Percentiles rank a stretch among this genome's conserved stretches.
These are phyloP conservation scores for Lentinula lateritia DNA, from an alignment of 768 basidiomycete genomes.

Conservation along the genomic window DNA sequence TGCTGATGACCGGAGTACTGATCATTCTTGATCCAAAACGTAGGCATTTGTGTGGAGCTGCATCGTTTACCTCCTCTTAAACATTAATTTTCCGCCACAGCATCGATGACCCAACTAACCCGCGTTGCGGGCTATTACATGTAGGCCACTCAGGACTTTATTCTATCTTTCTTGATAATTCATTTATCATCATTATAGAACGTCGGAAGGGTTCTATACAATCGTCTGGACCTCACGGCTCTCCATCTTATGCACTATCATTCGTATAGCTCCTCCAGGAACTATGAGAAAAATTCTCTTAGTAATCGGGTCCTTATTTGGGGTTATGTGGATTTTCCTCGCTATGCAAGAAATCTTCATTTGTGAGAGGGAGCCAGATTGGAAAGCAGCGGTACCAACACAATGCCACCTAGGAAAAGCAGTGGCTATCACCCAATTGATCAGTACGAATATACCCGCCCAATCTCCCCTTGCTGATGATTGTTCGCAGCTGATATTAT, in stretches of 20 bases:
- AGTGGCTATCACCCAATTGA: not conserved
- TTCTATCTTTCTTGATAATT: not conserved
- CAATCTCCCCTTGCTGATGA: not conserved
- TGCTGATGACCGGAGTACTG: not conserved
- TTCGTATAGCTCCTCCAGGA: not conserved
- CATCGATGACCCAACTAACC: not conserved
- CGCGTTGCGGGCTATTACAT: not conserved
- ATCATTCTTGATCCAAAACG: constrained; percentile 1
- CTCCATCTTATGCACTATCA: not conserved
- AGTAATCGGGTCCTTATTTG: not conserved
- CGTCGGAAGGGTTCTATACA: not conserved
- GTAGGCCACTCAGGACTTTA: not conserved
- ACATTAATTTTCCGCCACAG: not conserved
- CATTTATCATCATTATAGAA: not conserved
- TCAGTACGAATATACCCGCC: not conserved
- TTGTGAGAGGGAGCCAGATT: not conserved
- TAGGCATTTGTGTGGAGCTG: not conserved
- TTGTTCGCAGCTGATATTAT: constrained; percentile 1
- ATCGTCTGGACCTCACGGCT: constrained; percentile 3
- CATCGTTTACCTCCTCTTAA: too few species aligned
- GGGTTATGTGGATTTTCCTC: not conserved
- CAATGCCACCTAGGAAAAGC: constrained; percentile 1
- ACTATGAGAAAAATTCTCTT: not conserved
- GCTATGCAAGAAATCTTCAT: not conserved
- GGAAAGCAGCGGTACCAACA: not conserved